Conservation (phyloP, 805 yeast species). For the Hemisphaericaspora nanyangensis region DNA sequence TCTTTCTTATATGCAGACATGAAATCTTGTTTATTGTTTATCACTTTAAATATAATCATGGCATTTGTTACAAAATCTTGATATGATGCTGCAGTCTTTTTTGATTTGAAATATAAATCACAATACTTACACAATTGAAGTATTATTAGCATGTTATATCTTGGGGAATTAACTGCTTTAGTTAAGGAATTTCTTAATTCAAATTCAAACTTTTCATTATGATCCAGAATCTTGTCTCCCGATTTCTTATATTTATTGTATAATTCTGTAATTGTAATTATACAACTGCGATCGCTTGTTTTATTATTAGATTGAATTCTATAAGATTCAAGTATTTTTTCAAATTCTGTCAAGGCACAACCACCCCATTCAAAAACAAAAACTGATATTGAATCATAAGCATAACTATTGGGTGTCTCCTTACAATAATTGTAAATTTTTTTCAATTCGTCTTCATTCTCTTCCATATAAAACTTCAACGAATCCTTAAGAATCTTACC, state of each 20-base stretch:
- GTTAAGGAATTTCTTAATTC: slow-evolving; percentile 29
- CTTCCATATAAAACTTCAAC: slow-evolving; percentile 17
- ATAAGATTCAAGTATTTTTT: slow-evolving; percentile 7
- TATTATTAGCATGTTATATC: slow-evolving; percentile 14
- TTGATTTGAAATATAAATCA: slow-evolving; percentile 24
- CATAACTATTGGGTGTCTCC: slow-evolving; percentile 14
- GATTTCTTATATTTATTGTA: background rate
- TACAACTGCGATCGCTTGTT: too few relatives aligned
- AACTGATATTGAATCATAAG: slow-evolving; percentile 17
- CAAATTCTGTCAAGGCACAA: slow-evolving; percentile 2
- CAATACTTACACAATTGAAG: slow-evolving; percentile 27
- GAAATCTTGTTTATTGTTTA: slow-evolving; percentile 33
- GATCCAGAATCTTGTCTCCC: slow-evolving; percentile 4
- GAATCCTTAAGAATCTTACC: slow-evolving; percentile 14
- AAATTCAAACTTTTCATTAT: slow-evolving; percentile 21
- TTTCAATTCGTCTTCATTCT: slow-evolving; percentile 11
- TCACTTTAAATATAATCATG: slow-evolving; percentile 26
- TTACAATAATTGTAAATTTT: slow-evolving; percentile 18
- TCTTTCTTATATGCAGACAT: slow-evolving; percentile 28
- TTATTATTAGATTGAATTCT: slow-evolving; percentile 1
- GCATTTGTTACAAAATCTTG: slow-evolving; percentile 16
- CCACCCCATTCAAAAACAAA: slow-evolving; percentile 26
- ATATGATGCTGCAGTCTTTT: slow-evolving; percentile 9
- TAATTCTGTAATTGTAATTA: background rate
- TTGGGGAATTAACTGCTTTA: slow-evolving; percentile 14